These are phyloP conservation scores for Penicillium sumatraense DNA, from an alignment of 2,329 filamentous ascomycete genomes.

Conservation along the genomic window DNA sequence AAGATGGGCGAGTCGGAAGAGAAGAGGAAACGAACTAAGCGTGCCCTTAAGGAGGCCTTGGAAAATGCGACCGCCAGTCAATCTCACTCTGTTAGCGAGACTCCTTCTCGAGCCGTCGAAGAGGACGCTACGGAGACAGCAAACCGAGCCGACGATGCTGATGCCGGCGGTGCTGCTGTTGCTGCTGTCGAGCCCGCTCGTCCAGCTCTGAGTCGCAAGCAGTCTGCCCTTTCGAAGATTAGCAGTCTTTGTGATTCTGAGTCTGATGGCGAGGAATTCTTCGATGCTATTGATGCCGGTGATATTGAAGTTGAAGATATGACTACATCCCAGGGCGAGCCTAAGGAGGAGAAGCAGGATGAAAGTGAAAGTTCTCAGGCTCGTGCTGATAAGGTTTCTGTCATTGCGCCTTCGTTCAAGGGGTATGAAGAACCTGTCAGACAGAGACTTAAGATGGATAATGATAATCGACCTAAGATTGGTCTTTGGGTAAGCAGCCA, in stretches of 20 bases:
- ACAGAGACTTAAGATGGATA: slow-evolving; percentile 81
- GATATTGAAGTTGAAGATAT: slow-evolving; percentile 74
- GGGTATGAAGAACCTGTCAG: slow-evolving; percentile 92
- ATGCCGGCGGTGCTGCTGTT: too few species aligned
- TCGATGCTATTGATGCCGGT: slow-evolving; percentile 93
- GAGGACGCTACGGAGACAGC: slow-evolving; percentile 26
- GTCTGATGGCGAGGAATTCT: slow-evolving; percentile 90
- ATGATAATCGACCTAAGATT: slow-evolving; percentile 90
- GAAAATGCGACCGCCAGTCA: slow-evolving; percentile 57
- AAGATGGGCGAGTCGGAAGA: slow-evolving; percentile 87
- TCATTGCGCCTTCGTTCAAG: slow-evolving; percentile 78
- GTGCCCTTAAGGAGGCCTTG: slow-evolving; percentile 82
- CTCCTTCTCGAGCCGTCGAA: slow-evolving; percentile 39
- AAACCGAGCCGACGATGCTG: too few species aligned
- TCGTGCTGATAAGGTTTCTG: slow-evolving; percentile 56
- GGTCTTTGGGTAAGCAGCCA: slow-evolving; percentile 80
- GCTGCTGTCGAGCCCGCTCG: too few species aligned
- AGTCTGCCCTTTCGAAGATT: slow-evolving; percentile 70
- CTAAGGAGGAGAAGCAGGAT: slow-evolving; percentile 53
- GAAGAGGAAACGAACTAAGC: slow-evolving; percentile 87
- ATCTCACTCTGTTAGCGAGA: slow-evolving; percentile 40
- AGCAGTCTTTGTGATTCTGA: slow-evolving; percentile 75
- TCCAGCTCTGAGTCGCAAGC: slow-evolving; percentile 59
- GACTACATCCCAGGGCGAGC: slow-evolving; percentile 56
- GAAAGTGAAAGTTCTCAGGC: slow-evolving; percentile 44